Base-by-base conservation (phyloP, 306 rosid genomes). In the Senna tora region DNA sequence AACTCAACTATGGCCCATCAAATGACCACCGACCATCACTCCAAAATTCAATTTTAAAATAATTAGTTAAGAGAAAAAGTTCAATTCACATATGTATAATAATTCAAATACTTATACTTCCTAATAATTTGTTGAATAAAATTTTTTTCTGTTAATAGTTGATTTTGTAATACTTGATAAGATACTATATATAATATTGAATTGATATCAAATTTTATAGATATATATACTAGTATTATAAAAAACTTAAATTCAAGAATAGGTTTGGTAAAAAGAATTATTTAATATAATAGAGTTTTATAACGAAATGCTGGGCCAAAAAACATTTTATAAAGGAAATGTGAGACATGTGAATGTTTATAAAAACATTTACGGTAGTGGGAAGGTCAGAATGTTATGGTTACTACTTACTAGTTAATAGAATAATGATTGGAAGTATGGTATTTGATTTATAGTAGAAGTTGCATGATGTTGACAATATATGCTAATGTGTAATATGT, bases 381-480 rank as follows among this genome's bases (percentile, higher is more conserved):
- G 8, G 8, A 36, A 36, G 17, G 22, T 34, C 16, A 45, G 61
- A 74, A 68, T 33, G 71, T 74, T 68, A 42, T 61, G 51, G 71
- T 49, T 5, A 17, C 57, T 62, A 51, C 75, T 49, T 5, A 17
- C 57, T 62, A 70, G 21, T 54, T 19, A 41, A 45, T 16, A 59
- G 66, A 36, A 21, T 36, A 79, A 43, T 68, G 19, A 74, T 79
- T 69, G 76, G 12, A 20, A 52, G 69, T 54, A 71, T 15, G 60
- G n/a, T 21, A 41, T 15, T 14, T 46, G 22, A 49, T 72, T 32
- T 39, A 16, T 47, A 57, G 43, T 52, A 25, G 19, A 36, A 41
- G 12, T 59, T 49, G 49, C 69, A 21, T 42, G 83, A 79, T 68
- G 60, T 43, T 74, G 79, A 75, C 69, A 38, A 12, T 17, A 9